Evolutionary conservation across 2,329 filamentous ascomycete genomes (phyloP).

Genomic region (Fusarium coffeatum): DNA sequence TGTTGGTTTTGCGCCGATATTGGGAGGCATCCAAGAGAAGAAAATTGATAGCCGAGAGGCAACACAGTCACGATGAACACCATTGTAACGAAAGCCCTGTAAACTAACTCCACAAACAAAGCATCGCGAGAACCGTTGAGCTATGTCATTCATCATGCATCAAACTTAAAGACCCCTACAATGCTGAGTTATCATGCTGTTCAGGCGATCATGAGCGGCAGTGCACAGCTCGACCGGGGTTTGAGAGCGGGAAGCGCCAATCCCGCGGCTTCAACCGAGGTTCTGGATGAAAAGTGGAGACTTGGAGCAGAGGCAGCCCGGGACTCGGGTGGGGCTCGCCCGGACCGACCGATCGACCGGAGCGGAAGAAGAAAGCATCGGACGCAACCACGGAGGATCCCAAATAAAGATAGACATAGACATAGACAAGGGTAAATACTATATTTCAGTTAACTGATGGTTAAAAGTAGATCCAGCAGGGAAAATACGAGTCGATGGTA

Average conservation of each 20-base stretch:
- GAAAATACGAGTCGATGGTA: conserved; percentile 18
- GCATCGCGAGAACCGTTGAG: not conserved
- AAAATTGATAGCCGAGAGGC: not conserved
- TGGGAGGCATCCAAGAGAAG: conserved; percentile 33
- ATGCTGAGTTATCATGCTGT: conserved; percentile 37
- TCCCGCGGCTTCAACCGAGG: conserved; percentile 35
- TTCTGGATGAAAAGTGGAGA: conserved; percentile 4
- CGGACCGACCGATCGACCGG: conserved; percentile 31
- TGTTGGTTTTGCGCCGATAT: conserved; percentile 1
- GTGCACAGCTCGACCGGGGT: conserved; percentile 28
- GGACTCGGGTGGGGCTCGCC: conserved; percentile 13
- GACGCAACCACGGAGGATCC: conserved; percentile 16
- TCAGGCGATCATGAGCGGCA: conserved; percentile 34
- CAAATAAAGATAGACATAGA: not conserved
- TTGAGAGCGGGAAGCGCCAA: conserved; percentile 25
- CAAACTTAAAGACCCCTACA: conserved; percentile 25
- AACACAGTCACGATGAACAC: not conserved
- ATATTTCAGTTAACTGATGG: conserved; percentile 1
- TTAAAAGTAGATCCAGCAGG: conserved; percentile 16
- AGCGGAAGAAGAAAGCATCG: conserved; percentile 21
- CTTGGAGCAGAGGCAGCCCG: conserved; percentile 36
- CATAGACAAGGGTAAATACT: not conserved
- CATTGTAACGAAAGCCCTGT: not conserved
- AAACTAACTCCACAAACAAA: not conserved
- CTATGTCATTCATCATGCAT: conserved; percentile 21